Evolutionary conservation across 305 asterid genomes (phyloP).

Genomic region (Stenogyne calaminthoides): DNA sequence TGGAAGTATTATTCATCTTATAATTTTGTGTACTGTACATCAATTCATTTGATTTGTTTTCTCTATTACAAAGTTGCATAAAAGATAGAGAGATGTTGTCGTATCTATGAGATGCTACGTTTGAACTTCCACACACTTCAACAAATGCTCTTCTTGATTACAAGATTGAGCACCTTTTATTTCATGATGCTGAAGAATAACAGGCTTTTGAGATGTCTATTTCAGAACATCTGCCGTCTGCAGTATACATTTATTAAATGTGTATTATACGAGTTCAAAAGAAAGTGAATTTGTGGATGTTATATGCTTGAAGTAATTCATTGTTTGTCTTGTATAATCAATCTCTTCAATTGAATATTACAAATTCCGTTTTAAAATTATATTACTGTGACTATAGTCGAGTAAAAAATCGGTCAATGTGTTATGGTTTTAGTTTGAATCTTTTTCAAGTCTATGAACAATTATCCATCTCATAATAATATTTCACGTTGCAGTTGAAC

Average conservation of each 20-base stretch:
- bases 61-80: neutral
- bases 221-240: neutral
- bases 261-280: neutral
- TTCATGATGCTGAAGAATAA: slow-evolving; percentile 9
- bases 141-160: slow-evolving; percentile 8
- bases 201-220: neutral
- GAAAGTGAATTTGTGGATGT: neutral
- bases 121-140: neutral
- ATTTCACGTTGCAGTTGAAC: slow-evolving; percentile 48
- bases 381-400: too few species aligned
- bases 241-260: neutral
- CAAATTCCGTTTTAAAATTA: neutral
- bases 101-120: neutral
- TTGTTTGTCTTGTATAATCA: slow-evolving; percentile 9
- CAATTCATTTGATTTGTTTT: neutral
- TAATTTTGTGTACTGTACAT: too few species aligned
- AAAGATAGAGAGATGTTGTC: neutral
- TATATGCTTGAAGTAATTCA: neutral
- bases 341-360: neutral
- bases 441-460: neutral
- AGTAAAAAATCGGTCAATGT: neutral
- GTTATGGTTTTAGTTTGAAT: neutral
- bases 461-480: neutral
- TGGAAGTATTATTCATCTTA: too few species aligned
- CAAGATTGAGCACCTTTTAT: neutral